Base-by-base conservation (phyloP, 2,329 filamentous ascomycete genomes). In the Alternaria gaisen region DNA sequence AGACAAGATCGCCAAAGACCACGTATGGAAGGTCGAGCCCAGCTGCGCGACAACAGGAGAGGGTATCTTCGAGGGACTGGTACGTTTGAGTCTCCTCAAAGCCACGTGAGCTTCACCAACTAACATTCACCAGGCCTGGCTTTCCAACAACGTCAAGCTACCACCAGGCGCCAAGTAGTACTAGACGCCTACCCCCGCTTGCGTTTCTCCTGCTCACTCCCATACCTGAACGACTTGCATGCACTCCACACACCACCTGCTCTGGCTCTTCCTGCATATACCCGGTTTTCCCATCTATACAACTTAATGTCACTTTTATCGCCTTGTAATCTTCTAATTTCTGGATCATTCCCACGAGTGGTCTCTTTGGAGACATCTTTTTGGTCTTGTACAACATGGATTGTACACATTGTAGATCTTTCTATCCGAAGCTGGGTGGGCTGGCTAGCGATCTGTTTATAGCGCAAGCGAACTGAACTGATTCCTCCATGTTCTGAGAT, bases 1-100 rank as follows among this genome's bases (percentile, higher is more conserved):
- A 42, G 79, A 82, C 57, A 79, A 80, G 66, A 81, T 84, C 56
- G 83, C 83, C n/a, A 83, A 81, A 68, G 80, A 84, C 71, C 83
- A 84, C 68, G 80, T 81, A 36, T 85, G 83, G 83, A 85, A 85
- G 70, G 83, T 85, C 58, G 83, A 85, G 77, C 83, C 83, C 53
- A 84, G 82, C 70, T 85, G 83, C 67, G 83, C 83, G 50, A 84
- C 82, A 47, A 84, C 83, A 20, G 83, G 83, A 66, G 83, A 84
- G 70, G 83, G 80, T 43, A 85, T 85, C 69, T 85, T 85, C 58
- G 83, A 85, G 72, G 83, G 83, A 57, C 72, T 85, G 66, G 79
- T 80, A 76, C 22, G 75, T 69, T 18, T 20, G 20, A 24, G 7
- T 22, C n/a, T 11, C 7, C 12, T 12, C 18, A 10, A 34, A 34